These are phyloP conservation scores for Dipodascus geniculatus DNA, from an alignment of 805 yeast species.

Conservation along the genomic window DNA sequence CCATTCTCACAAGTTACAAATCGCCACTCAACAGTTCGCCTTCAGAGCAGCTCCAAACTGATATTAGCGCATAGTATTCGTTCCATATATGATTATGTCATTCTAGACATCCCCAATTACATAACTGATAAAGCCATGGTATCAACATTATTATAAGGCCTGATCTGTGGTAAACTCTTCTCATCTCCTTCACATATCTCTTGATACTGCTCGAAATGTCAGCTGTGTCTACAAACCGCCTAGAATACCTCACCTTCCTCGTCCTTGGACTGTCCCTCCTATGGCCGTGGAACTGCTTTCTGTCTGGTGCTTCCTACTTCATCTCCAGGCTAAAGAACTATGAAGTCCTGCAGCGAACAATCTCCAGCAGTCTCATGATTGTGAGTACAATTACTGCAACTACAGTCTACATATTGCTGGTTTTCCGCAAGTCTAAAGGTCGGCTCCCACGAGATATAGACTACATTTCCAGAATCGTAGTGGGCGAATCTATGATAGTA, in stretches of 20 bases:
- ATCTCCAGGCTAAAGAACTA: slow-evolving; percentile 42
- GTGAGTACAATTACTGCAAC: slow-evolving; percentile 64
- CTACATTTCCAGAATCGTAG: slow-evolving; percentile 42
- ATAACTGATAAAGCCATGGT: slow-evolving; percentile 1
- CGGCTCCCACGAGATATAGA: slow-evolving; percentile 45
- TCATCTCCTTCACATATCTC: neutral
- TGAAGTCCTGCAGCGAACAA: slow-evolving; percentile 33
- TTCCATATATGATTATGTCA: no score
- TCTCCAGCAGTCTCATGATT: slow-evolving; percentile 81
- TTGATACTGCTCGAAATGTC: neutral
- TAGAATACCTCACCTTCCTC: slow-evolving; percentile 45
- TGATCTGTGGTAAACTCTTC: slow-evolving; percentile 4
- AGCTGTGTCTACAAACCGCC: neutral
- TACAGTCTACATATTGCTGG: slow-evolving; percentile 41
- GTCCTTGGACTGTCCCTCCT: slow-evolving; percentile 65
- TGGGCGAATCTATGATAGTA: slow-evolving; percentile 51
- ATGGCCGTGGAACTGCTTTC: slow-evolving; percentile 96
- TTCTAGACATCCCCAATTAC: no score
- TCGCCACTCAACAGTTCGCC: no score
- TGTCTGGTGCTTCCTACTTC: slow-evolving; percentile 78
- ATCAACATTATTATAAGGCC: slow-evolving; percentile 4
- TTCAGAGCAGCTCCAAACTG: no score
- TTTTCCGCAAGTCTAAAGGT: neutral
- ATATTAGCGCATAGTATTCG: no score
- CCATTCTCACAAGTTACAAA: no score